A percentile compares a stretch with the other conserved stretches of the same genome.
Evolutionary conservation across 768 basidiomycete species (phyloP).

Genomic region (Kwoniella heveanensis): DNA sequence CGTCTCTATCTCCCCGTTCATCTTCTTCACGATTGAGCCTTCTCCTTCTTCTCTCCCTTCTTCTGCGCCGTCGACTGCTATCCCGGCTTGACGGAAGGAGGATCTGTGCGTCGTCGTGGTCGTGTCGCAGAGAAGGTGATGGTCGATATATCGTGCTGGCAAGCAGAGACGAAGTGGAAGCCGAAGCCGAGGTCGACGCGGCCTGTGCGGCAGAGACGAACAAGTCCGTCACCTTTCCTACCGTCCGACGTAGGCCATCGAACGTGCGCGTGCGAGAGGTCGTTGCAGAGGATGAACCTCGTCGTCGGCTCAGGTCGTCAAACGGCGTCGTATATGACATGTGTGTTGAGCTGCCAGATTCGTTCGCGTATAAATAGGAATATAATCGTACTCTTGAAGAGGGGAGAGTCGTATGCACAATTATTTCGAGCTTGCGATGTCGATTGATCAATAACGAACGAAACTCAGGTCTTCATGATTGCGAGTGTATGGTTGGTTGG

Average conservation of each 20-base stretch:
- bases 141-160: background rate
- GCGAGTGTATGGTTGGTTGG: too few relatives aligned
- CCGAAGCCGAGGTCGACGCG: background rate
- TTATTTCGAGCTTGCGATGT: too few relatives aligned
- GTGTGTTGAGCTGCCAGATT: background rate
- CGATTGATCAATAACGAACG: too few relatives aligned
- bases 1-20: background rate
- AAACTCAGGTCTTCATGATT: too few relatives aligned
- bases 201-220: background rate
- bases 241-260: background rate
- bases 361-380: background rate
- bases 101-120: background rate
- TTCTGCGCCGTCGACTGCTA: background rate
- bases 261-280: background rate
- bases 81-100: background rate
- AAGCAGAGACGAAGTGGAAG: background rate
- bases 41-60: background rate
- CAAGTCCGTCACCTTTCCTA: too few relatives aligned
- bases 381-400: too few relatives aligned
- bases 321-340: background rate
- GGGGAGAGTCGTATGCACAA: too few relatives aligned
- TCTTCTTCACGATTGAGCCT: background rate
- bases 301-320: background rate
- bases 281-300: background rate
- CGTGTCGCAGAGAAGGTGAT: background rate